These are phyloP conservation scores for Calendula officinalis DNA, from an alignment of 129 eudicot genomes.

Conservation along the genomic window DNA sequence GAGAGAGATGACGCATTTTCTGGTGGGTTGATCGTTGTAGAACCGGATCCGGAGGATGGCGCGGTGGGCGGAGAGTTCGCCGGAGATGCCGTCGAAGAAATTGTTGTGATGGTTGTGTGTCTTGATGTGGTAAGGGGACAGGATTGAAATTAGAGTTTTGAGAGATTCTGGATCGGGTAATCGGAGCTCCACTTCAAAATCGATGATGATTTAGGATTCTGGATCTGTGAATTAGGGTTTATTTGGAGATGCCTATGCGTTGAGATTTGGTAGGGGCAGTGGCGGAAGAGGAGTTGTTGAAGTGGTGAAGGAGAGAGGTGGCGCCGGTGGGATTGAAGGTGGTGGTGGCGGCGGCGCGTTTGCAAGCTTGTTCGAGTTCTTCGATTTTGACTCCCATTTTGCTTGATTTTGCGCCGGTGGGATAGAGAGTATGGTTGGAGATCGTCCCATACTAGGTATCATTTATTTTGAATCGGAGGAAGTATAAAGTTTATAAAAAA, in stretches of 20 bases:
- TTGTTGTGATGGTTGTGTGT: conserved; percentile 76
- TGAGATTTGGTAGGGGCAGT: conserved; percentile 50
- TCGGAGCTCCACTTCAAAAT: conserved; percentile 70
- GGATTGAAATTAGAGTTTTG: conserved; percentile 43
- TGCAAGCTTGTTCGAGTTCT: conserved; percentile 69
- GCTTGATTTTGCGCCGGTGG: no score
- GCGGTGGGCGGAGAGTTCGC: conserved; percentile 51
- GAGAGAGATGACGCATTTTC: conserved; percentile 52
- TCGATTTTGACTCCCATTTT: conserved; percentile 63
- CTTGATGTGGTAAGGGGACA: conserved; percentile 43
- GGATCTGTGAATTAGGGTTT: background rate
- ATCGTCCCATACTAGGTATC: no score
- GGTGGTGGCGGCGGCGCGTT: conserved; percentile 45
- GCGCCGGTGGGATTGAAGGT: conserved; percentile 38
- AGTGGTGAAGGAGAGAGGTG: conserved; percentile 62
- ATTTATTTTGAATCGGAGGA: no score
- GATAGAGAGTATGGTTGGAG: no score
- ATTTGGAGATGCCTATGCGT: conserved; percentile 68
- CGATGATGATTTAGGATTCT: conserved; percentile 38
- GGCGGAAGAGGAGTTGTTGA: conserved; percentile 46
- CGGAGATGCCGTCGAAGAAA: conserved; percentile 63
- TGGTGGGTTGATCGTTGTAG: conserved; percentile 43
- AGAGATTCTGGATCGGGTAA: conserved; percentile 40
- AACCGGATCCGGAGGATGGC: conserved; percentile 82
- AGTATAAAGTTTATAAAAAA: no score